Percentiles rank a stretch among this genome's conserved stretches.
Evolutionary conservation across 768 basidiomycete genomes (phyloP).

Genomic region (Xanthoconium stramineum): DNA sequence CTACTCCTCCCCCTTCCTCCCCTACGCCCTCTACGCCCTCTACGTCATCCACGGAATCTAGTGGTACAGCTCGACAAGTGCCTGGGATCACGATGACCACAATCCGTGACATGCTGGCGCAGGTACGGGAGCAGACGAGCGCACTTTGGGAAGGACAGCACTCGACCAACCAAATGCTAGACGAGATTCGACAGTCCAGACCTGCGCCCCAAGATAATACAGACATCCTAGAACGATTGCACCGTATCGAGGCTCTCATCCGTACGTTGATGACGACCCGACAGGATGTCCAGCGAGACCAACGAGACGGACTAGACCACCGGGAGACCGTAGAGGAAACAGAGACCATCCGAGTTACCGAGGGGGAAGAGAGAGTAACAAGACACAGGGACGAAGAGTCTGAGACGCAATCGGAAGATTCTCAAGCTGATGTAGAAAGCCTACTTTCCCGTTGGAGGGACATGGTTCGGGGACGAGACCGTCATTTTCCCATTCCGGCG

Average conservation of each 20-base stretch:
- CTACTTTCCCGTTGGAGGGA: constrained; percentile 27
- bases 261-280: constrained; percentile 7
- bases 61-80: constrained; percentile 35
- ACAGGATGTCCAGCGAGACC: constrained; percentile 2
- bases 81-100: constrained; percentile 38
- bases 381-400: constrained; percentile 20
- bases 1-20: constrained; percentile 35
- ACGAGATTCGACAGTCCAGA: constrained; percentile 54
- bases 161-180: constrained; percentile 56
- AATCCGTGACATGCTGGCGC: constrained; percentile 52
- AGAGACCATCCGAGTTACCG: constrained; percentile 15
- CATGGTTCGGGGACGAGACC: constrained; percentile 25
- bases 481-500: constrained; percentile 38
- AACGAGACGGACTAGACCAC: neutral
- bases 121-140: constrained; percentile 55
- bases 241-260: constrained; percentile 25
- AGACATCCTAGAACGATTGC: constrained; percentile 34
- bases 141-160: constrained; percentile 63
- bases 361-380: constrained; percentile 16
- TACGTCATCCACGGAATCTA: constrained; percentile 26
- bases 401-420: constrained; percentile 29
- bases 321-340: constrained; percentile 6
- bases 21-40: constrained; percentile 37
- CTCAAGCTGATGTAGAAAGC: constrained; percentile 25
- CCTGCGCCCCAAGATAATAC: constrained; percentile 39